phyloP scores from a whole-genome alignment of 371 early-diverging fungal genomes.

The Mortierella sp. region DNA sequence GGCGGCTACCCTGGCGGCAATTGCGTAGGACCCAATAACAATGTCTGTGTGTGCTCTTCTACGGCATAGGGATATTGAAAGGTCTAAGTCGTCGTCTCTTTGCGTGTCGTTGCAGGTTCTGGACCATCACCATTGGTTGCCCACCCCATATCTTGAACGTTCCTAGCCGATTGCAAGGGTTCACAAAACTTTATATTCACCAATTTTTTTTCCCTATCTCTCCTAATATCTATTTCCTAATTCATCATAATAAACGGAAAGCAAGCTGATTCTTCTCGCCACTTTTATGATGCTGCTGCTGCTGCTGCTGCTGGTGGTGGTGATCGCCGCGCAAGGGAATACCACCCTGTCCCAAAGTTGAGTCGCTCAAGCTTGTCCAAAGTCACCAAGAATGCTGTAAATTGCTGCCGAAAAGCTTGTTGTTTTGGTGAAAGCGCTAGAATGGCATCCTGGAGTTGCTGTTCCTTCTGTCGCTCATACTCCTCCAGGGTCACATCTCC shows the following conservation, averaged over 20 bases:
- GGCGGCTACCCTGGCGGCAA: not conserved
- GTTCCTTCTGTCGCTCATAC: not conserved
- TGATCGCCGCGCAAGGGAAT: not conserved
- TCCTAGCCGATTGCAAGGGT: not conserved
- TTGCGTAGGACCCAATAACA: not conserved
- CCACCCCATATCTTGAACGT: not conserved
- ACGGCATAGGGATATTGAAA: not conserved
- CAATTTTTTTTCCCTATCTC: not conserved
- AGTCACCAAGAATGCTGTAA: constrained; percentile 14
- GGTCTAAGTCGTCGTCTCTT: not conserved
- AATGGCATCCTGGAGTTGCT: not conserved
- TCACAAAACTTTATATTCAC: not conserved
- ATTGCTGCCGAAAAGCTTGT: constrained; percentile 4
- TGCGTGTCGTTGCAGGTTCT: not conserved
- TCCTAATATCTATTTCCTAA: not conserved
- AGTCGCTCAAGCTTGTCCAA: constrained; percentile 9
- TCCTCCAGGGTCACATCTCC: not conserved
- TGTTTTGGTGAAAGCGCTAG: not conserved
- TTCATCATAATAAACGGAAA: not conserved
- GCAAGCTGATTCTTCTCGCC: not conserved
- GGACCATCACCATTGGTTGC: not conserved
- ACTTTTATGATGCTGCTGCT: no score
- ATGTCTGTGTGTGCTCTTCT: constrained; percentile 5
- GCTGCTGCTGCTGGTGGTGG: no score
- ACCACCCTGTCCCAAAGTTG: constrained; percentile 48